Evolutionary conservation across 306 rosid species (phyloP), one percentile per base, ranked within the genome.

Genomic region (Inga leiocalycina): DNA sequence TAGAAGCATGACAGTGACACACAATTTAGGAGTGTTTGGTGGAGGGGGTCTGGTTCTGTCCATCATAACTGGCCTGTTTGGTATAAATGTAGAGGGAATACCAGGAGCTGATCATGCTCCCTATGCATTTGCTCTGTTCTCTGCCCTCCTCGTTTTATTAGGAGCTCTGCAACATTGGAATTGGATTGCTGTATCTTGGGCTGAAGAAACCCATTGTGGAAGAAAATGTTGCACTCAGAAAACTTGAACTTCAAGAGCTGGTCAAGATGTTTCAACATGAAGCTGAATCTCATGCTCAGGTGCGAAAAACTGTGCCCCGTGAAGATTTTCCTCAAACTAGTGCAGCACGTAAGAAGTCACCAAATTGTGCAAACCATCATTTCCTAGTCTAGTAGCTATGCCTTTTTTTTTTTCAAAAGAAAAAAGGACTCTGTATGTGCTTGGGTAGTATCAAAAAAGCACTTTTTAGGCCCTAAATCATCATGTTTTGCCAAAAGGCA

Each of bases 31-130:
- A 39, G 92, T 96, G 54, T 88, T 96, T 78, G 98, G 99, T 16
- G 98, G 99, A 5, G 89, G 98, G 39, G 99, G 99, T 46, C 92
- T 96, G 44, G 83, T 93, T 82, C 93, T 96, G 54, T 91, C 99
- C 75, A 80, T 96, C 56, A 91, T 96, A 79, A 92, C 99, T 0
- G 99, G 99, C 74, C 89, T 93, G 66, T 96, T 96, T 64, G 98
- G 99, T 69, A 92, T 96, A 89, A 96, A 96, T 56, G 97, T 93
- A 30, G 97, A 96, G 68, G 99, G 98, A 74, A 96, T 96, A 30
- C 97, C 98, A 0, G 99, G 99, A 59, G 62, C 93, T 59, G 68
- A 22, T 3, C 80, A 78, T 30, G 4, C 97, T 34, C 98, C 97
- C 19, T 91, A 87, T 62, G 98, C 98, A n/a, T 96, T 93, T 82